phyloP scores from a whole-genome alignment of 2,329 filamentous ascomycete species.

The Fusarium oxysporum region DNA sequence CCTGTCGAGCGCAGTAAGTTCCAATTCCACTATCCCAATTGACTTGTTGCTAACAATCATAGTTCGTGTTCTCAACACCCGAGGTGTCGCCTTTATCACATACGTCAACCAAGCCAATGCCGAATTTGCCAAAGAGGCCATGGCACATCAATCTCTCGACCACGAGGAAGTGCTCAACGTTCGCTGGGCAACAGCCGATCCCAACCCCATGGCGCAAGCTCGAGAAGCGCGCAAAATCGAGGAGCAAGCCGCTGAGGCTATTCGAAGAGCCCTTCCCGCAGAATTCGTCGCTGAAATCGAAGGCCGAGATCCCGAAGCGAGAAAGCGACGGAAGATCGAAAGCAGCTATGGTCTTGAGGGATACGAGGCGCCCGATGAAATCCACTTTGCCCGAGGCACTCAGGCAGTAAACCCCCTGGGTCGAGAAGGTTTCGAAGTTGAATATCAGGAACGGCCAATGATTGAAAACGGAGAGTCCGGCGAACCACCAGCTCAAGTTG shows the following conservation, averaged over 20 bases:
- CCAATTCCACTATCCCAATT: not conserved
- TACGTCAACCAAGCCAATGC: slow-evolving; percentile 91
- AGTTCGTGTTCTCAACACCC: slow-evolving; percentile 84
- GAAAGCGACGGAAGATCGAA: slow-evolving; percentile 90
- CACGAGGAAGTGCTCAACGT: slow-evolving; percentile 95
- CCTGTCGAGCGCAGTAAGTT: slow-evolving; percentile 79
- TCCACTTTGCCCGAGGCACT: slow-evolving; percentile 88
- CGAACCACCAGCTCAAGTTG: slow-evolving; percentile 47
- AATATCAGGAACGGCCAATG: slow-evolving; percentile 70
- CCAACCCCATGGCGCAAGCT: slow-evolving; percentile 94
- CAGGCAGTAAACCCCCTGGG: slow-evolving; percentile 72
- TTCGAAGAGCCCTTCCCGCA: slow-evolving; percentile 85
- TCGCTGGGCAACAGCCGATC: slow-evolving; percentile 95
- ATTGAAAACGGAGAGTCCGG: slow-evolving; percentile 66
- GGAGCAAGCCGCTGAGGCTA: slow-evolving; percentile 95
- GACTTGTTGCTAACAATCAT: slow-evolving; percentile 18
- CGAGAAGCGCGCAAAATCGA: slow-evolving; percentile 89
- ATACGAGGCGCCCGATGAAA: slow-evolving; percentile 92
- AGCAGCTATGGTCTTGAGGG: slow-evolving; percentile 89
- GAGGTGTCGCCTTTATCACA: slow-evolving; percentile 95
- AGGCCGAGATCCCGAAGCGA: slow-evolving; percentile 85
- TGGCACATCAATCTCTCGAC: slow-evolving; percentile 94
- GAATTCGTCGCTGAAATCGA: slow-evolving; percentile 95
- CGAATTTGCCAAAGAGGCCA: slow-evolving; percentile 93
- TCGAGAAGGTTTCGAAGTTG: slow-evolving; percentile 70